Conservation (phyloP, 352 stramenopile species). For the Phytophthora pinifolia region DNA sequence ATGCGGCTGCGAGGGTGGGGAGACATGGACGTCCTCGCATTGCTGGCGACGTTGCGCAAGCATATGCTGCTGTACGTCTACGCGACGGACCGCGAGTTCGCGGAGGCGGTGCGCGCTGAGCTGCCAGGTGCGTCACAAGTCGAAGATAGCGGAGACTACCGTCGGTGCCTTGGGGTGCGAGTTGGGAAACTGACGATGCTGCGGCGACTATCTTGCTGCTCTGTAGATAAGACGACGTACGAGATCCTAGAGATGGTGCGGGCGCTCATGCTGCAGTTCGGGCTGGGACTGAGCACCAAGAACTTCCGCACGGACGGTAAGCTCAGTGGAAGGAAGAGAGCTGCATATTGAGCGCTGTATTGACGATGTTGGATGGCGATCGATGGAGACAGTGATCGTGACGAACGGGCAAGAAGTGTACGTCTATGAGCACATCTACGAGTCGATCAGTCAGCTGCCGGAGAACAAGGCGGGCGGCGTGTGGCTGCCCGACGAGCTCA, state of each 20-base stretch:
- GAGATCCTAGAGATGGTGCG: conserved; percentile 54
- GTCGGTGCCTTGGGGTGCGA: no score
- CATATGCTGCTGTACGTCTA: conserved; percentile 70
- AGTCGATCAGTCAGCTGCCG: conserved; percentile 53
- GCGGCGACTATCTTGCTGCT: neutral
- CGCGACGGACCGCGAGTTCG: conserved; percentile 44
- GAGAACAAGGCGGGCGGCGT: conserved; percentile 65
- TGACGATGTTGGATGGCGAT: neutral
- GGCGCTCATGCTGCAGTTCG: conserved; percentile 59
- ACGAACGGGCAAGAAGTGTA: conserved; percentile 41
- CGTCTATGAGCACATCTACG: conserved; percentile 71
- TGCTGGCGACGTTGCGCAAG: conserved; percentile 54
- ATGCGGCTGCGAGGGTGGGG: conserved; percentile 45
- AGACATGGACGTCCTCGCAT: conserved; percentile 47
- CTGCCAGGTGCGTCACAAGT: conserved; percentile 35
- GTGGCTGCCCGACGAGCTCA: conserved; percentile 71
- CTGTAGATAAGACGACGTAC: conserved; percentile 31
- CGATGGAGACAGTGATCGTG: conserved; percentile 24
- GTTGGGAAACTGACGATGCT: conserved; percentile 4
- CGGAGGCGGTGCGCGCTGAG: conserved; percentile 33
- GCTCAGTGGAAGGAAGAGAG: neutral
- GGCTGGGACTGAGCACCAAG: conserved; percentile 60
- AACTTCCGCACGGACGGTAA: conserved; percentile 68
- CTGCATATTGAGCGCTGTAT: no score
- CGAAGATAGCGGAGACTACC: conserved; percentile 3